Conservation (phyloP, 2,329 filamentous ascomycete genomes). For the Huntiella bhutanensis region DNA sequence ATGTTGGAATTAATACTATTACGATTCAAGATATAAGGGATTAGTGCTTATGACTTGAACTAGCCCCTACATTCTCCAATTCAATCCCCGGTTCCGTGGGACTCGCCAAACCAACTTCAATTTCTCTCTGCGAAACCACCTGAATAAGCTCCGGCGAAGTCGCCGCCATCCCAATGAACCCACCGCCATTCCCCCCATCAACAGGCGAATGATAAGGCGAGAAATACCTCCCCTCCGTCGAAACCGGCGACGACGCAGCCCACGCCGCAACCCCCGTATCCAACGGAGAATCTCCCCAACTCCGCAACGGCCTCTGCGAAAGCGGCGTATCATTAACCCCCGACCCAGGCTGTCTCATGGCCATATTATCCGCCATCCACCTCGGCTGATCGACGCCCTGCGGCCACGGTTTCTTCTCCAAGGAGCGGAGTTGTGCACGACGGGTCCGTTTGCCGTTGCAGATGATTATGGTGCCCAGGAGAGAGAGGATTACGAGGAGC, state of each 20-base stretch:
- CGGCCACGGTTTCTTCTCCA: conserved; percentile 19
- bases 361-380: conserved; percentile 4
- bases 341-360: not conserved
- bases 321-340: conserved; percentile 27
- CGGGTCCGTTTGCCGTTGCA: conserved; percentile 37
- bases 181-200: not conserved
- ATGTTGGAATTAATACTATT: not conserved
- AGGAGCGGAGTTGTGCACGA: conserved; percentile 29
- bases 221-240: not conserved
- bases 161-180: not conserved
- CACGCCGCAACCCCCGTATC: conserved; percentile 13
- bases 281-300: conserved; percentile 35
- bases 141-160: not conserved
- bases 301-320: conserved; percentile 32
- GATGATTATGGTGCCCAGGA: conserved; percentile 34
- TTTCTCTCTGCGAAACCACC: conserved; percentile 7
- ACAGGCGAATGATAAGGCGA: not conserved
- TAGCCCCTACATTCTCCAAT: conserved; percentile 25
- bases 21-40: not conserved
- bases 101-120: conserved; percentile 11
- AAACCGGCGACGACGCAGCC: not conserved
- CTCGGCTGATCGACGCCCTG: conserved; percentile 4
- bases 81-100: conserved; percentile 26
- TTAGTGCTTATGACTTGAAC: not conserved
- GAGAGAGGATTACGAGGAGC: conserved; percentile 27